A percentile compares a stretch with the other conserved stretches of the same genome.
These are phyloP conservation scores for Elongisporangium senticosum DNA, from an alignment of 352 stramenopile genomes.

Conservation along the genomic window DNA sequence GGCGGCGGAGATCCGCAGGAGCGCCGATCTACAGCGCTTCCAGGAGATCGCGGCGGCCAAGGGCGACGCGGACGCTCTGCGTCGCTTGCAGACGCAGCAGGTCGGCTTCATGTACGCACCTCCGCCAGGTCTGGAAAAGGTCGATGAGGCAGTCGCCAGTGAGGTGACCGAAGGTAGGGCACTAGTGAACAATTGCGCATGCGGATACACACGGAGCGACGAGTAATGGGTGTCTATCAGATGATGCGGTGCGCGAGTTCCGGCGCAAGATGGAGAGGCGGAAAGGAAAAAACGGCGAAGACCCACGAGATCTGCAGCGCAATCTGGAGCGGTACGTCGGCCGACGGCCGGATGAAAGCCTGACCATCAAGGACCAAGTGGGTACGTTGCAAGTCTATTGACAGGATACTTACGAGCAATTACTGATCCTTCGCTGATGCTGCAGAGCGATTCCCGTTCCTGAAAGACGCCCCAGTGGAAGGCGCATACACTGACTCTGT, in stretches of 20 bases:
- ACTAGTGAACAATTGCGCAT: background rate
- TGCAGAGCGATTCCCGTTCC: constrained; percentile 79
- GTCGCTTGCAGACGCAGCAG: constrained; percentile 40
- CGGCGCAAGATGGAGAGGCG: constrained; percentile 43
- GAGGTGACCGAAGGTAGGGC: constrained; percentile 21
- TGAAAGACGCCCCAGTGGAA: constrained; percentile 86
- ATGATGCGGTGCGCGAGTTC: constrained; percentile 69
- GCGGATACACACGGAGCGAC: too few species aligned
- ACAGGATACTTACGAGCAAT: background rate
- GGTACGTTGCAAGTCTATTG: constrained; percentile 10
- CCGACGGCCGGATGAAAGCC: constrained; percentile 48
- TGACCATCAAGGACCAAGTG: constrained; percentile 81
- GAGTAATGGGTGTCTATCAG: constrained; percentile 4
- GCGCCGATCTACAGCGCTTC: constrained; percentile 37
- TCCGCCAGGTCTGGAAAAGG: constrained; percentile 55
- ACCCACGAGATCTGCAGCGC: constrained; percentile 20
- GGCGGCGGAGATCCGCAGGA: constrained; percentile 62
- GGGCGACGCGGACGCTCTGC: constrained; percentile 44
- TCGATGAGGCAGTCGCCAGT: constrained; percentile 16
- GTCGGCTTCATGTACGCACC: constrained; percentile 75
- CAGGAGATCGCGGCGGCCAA: constrained; percentile 51
- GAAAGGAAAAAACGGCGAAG: constrained; percentile 2
- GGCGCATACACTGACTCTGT: constrained; percentile 77
- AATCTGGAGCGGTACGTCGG: constrained; percentile 76
- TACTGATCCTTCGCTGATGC: background rate